phyloP scores from a whole-genome alignment of 768 basidiomycete genomes.

The Pleurotus ostreatus region DNA sequence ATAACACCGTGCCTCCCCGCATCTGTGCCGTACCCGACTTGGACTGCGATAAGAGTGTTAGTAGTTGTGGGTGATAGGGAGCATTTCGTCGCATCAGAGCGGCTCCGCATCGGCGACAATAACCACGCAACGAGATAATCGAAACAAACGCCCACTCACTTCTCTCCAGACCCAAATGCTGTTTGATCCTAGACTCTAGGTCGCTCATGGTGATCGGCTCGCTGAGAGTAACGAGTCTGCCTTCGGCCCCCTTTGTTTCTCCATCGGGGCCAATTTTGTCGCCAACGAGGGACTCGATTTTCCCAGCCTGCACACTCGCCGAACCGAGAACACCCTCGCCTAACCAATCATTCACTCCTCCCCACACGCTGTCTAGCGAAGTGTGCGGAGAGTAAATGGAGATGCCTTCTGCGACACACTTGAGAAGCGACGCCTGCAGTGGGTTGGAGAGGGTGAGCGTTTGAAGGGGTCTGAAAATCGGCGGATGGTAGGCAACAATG shows the following conservation, averaged over 20 bases:
- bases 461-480: slow-evolving; percentile 73
- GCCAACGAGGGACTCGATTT: slow-evolving; percentile 31
- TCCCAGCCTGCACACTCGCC: slow-evolving; percentile 29
- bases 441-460: slow-evolving; percentile 76
- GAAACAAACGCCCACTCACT: slow-evolving; percentile 35
- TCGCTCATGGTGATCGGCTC: slow-evolving; percentile 55
- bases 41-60: slow-evolving; percentile 38
- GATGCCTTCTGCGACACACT: slow-evolving; percentile 78
- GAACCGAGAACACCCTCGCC: slow-evolving; percentile 47
- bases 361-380: slow-evolving; percentile 77
- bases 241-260: slow-evolving; percentile 52
- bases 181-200: slow-evolving; percentile 67
- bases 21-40: slow-evolving; percentile 52
- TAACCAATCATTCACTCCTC: slow-evolving; percentile 91
- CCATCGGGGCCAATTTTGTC: slow-evolving; percentile 36
- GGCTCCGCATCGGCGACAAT: not conserved
- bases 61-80: not conserved
- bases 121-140: slow-evolving; percentile 5
- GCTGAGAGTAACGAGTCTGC: slow-evolving; percentile 61
- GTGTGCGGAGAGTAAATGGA: slow-evolving; percentile 89
- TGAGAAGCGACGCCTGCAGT: slow-evolving; percentile 75
- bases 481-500: slow-evolving; percentile 82
- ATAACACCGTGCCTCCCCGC: slow-evolving; percentile 28
- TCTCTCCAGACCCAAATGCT: slow-evolving; percentile 52
- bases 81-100: too few species aligned